A percentile compares a stretch with the other conserved stretches of the same genome.
Evolutionary conservation across 495 filamentous ascomycete genomes (phyloP).

Genomic region (Penicillium tannophilum): DNA sequence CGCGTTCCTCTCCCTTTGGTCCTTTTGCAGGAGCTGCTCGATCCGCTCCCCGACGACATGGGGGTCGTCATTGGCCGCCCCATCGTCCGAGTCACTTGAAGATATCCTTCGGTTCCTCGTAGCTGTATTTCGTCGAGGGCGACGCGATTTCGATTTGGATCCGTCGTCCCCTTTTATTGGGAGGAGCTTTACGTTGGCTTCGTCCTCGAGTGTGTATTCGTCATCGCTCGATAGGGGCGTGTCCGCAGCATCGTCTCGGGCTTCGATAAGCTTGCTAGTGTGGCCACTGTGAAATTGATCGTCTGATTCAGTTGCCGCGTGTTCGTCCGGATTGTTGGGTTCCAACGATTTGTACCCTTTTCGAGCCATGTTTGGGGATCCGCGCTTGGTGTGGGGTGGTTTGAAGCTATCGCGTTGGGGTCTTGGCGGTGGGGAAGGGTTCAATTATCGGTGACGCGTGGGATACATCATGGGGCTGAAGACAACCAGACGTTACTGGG

Average conservation of each 20-base stretch:
- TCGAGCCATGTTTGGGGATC: conserved; percentile 11
- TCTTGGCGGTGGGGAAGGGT: conserved; percentile 7
- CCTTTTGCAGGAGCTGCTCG: conserved; percentile 19
- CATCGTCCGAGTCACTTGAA: conserved; percentile 1
- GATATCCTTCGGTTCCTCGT: not conserved
- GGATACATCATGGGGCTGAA: conserved; percentile 3
- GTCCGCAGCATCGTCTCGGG: conserved; percentile 5
- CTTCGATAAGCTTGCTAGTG: not conserved
- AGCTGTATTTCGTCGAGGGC: not conserved
- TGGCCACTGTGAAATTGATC: not conserved
- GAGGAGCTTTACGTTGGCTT: conserved; percentile 23
- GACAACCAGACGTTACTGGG: not conserved
- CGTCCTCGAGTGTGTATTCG: conserved; percentile 15
- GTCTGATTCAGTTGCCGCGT: not conserved
- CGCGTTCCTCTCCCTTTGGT: conserved; percentile 14
- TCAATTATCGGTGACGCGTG: conserved; percentile 2
- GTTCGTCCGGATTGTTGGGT: conserved; percentile 4
- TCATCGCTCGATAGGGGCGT: conserved; percentile 17
- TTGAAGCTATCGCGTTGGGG: conserved; percentile 14
- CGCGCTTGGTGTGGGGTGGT: conserved; percentile 5
- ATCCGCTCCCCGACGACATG: conserved; percentile 24
- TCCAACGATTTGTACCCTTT: conserved; percentile 15
- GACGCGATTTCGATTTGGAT: not conserved
- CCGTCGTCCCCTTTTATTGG: conserved; percentile 11
- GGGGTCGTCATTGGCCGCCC: conserved; percentile 12